Conservation (phyloP, 1,284 basidiomycete species). For the Omphalotus olearius region DNA sequence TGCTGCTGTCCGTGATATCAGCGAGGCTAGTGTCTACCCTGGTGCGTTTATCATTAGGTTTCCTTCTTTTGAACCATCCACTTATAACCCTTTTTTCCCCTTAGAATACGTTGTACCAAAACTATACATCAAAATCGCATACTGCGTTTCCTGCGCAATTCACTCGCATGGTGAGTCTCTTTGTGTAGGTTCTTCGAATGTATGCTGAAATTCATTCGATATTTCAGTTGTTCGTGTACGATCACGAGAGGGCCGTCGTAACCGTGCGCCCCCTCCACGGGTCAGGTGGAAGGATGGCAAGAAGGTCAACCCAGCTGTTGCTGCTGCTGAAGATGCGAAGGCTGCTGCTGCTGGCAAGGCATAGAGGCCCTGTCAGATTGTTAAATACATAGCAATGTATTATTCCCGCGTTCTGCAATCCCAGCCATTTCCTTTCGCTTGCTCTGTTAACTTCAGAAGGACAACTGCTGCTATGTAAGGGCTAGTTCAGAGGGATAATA, state of each 20-base stretch:
- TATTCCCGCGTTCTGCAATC: too few species aligned
- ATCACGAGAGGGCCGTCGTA: constrained; percentile 89
- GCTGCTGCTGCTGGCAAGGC: constrained; percentile 21
- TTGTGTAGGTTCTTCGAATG: background rate
- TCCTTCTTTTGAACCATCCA: background rate
- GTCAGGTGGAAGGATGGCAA: constrained; percentile 98
- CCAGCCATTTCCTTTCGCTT: too few species aligned
- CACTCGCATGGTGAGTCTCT: constrained; percentile 86
- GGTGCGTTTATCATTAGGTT: constrained; percentile 49
- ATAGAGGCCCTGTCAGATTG: too few species aligned
- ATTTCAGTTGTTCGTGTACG: constrained; percentile 87
- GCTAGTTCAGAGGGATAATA: too few species aligned
- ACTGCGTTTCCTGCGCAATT: constrained; percentile 99
- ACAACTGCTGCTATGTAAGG: too few species aligned
- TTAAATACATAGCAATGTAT: too few species aligned
- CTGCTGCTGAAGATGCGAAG: constrained; percentile 66
- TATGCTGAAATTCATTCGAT: background rate
- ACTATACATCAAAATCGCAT: constrained; percentile 98
- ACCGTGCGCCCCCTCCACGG: constrained; percentile 94
- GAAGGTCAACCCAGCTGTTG: constrained; percentile 86
- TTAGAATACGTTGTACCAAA: constrained; percentile 97
- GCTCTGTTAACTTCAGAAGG: too few species aligned
- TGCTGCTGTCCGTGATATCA: constrained; percentile 96
- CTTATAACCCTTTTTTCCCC: constrained; percentile 7
- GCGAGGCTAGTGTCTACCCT: constrained; percentile 91